Evolutionary conservation across 2,329 filamentous ascomycete genomes (phyloP).

Genomic region (Epichloe sp.): DNA sequence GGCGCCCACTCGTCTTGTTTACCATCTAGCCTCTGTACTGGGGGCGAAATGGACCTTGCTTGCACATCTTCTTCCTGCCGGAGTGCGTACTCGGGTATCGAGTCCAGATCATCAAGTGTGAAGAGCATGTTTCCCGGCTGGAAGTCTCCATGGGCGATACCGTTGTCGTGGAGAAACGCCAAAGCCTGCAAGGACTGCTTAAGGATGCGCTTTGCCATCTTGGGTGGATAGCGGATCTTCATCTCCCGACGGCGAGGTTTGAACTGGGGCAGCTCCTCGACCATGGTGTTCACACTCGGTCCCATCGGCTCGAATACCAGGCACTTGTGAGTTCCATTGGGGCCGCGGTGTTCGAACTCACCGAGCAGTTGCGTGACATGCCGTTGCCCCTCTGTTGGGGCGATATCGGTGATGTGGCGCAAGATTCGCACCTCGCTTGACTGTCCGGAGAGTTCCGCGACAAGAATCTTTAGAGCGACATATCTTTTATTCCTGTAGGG

Average conservation of each 20-base stretch:
- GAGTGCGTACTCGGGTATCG: slow-evolving; percentile 11
- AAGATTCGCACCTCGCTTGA: slow-evolving; percentile 12
- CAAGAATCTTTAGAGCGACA: slow-evolving; percentile 17
- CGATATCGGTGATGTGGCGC: slow-evolving; percentile 7
- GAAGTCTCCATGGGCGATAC: slow-evolving; percentile 27
- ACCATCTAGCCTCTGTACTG: slow-evolving; percentile 16
- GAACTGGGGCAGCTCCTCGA: slow-evolving; percentile 21
- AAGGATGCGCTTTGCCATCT: slow-evolving; percentile 27
- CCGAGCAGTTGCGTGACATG: slow-evolving; percentile 11
- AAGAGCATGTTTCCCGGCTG: slow-evolving; percentile 26
- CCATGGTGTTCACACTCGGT: slow-evolving; percentile 22
- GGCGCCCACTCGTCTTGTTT: slow-evolving; percentile 18
- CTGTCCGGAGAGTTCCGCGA: slow-evolving; percentile 8
- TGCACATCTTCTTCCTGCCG: slow-evolving; percentile 13
- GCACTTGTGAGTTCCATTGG: slow-evolving; percentile 18
- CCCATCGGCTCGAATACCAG: slow-evolving; percentile 20
- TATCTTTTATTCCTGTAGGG: slow-evolving; percentile 8
- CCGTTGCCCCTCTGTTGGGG: slow-evolving; percentile 6
- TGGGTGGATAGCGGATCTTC: slow-evolving; percentile 23
- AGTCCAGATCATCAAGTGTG: slow-evolving; percentile 16
- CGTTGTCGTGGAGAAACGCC: slow-evolving; percentile 23
- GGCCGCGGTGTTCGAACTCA: slow-evolving; percentile 15
- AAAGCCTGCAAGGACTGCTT: slow-evolving; percentile 25
- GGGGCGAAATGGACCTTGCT: slow-evolving; percentile 12
- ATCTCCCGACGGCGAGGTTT: slow-evolving; percentile 13